Base-by-base conservation (phyloP, 495 filamentous ascomycete species). In the Penicillium macrosclerotiorum region DNA sequence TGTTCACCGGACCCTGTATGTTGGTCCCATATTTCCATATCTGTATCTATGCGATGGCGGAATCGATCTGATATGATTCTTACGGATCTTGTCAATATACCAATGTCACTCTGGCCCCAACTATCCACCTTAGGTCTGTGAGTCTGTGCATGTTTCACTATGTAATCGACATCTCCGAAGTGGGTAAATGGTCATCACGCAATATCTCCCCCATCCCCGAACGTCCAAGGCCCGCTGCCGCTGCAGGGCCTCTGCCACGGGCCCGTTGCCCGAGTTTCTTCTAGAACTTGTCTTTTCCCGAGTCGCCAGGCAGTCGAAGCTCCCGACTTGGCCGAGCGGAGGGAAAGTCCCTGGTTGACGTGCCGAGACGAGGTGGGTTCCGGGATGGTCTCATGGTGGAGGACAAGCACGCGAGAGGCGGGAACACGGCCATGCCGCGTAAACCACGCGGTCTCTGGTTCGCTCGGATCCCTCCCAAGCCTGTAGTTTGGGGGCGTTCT, bases 341-440 rank as follows among this genome's bases (percentile, higher is more conserved):
- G n/a, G 20, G n/a, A 8, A 7, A 13, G 14, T 3, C 9, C 11
- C n/a, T 6, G n/a, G 9, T 24, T 27, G 23, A 23, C 37, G 37
- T 24, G 31, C 12, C 13, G 14, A 16, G 13, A 13, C 8, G 17
- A 22, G 23, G 47, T 55, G 52, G 46, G 17, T 22, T 47, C 33
- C 17, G n/a, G 33, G 2, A 49, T 57, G 57, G 54, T 45, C 44
- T 41, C 54, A 60, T 60, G 37, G 34, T 23, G 16, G 57, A 14
- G 46, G 44, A 42, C 46, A 31, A 43, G 57, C 57, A 60, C 54
- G 57, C 50, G 54, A 60, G 54, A 51, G 40, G 26, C 37, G 38
- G 37, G 20, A 34, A 16, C 35, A 11, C 22, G 41, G 41, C 23
- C 37, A 12, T 30, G 41, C 36, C 26, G 24, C 32, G 36, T 22